Base-by-base conservation (phyloP, 2,329 filamentous ascomycete species). In the Penicillium sp. region DNA sequence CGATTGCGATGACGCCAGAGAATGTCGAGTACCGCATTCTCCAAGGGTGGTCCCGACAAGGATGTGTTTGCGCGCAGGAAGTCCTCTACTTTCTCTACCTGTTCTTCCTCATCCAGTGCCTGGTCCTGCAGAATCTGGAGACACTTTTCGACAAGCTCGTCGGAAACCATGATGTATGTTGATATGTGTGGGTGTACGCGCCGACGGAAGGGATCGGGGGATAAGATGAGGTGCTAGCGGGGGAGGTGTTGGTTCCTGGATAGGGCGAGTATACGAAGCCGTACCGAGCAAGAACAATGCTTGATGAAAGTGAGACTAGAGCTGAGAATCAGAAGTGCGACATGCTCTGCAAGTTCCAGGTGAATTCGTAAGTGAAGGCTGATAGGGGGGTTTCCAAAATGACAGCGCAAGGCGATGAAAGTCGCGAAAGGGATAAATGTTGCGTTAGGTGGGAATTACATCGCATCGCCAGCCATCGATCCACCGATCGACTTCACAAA, bases 121-220 rank as follows among this genome's bases (percentile, higher is more conserved):
- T 85, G 78, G 75, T 97, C 88, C 77, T 94, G 87, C 61, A 99
- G 83, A 69, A 97, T 84, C 48, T 91, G 90, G 71, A 95, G 84
- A 74, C 91, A 96, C 68, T 94, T 84, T 66, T 97, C 91, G 79
- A 95, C 96, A 52, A 93, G 86, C 65, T 92, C 86, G 80, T 97
- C 93, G 66, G 92, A 90, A 59, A 96, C 87, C 93, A 97, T 97
- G 70, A 59, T 82, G 74, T 57, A 49, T 57, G 47, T 57, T 45
- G 30, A 42, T 47, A 41, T 62, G 45, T 42, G 53, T 40, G 16
- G 26, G 16, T 19, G 16, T 40, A 47, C 44, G 53, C 50, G 52
- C 32, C 35, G 53, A 44, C 18, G 46, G 54, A 18, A 38, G 32
- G 45, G 46, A 51, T 27, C 48, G 49, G 41, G 48, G 45, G 52